These are phyloP conservation scores for Nepenthes alata DNA, from an alignment of 179 eudicot genomes.

Conservation along the genomic window DNA sequence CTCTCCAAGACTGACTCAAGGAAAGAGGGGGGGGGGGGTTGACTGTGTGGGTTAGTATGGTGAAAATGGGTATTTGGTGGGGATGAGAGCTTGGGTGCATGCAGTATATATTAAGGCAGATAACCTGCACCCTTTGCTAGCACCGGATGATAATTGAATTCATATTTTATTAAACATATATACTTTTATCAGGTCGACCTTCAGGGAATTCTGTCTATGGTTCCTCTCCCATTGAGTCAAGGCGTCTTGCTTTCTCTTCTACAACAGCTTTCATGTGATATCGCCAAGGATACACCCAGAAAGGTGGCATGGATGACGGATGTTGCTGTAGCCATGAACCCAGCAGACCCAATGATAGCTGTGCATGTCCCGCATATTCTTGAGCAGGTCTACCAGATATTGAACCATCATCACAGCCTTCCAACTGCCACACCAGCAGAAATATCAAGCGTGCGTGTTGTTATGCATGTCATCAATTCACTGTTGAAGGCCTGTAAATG, in stretches of 20 bases:
- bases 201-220: slow-evolving; percentile 32
- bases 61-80: too few relatives aligned
- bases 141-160: too few relatives aligned
- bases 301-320: slow-evolving; percentile 82
- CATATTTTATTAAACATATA: too few relatives aligned
- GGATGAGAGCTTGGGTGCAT: too few relatives aligned
- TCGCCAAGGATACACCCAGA: slow-evolving; percentile 44
- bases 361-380: slow-evolving; percentile 74
- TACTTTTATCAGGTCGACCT: slow-evolving; percentile 53
- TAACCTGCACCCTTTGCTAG: too few relatives aligned
- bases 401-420: slow-evolving; percentile 58
- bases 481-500: slow-evolving; percentile 63
- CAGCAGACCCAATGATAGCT: slow-evolving; percentile 62
- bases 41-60: too few relatives aligned
- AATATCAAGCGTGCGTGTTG: slow-evolving; percentile 46
- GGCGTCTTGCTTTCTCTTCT: slow-evolving; percentile 88
- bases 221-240: slow-evolving; percentile 73
- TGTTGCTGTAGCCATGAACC: slow-evolving; percentile 62
- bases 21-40: too few relatives aligned
- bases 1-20: too few relatives aligned
- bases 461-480: slow-evolving; percentile 77
- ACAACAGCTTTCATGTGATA: slow-evolving; percentile 89
- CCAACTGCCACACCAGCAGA: slow-evolving; percentile 43
- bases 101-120: too few relatives aligned
- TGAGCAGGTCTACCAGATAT: slow-evolving; percentile 91